Evolutionary conservation across 164 flowering plant genomes (phyloP), one percentile per base, ranked within the genome.

Genomic region (Houttuynia cordata): DNA sequence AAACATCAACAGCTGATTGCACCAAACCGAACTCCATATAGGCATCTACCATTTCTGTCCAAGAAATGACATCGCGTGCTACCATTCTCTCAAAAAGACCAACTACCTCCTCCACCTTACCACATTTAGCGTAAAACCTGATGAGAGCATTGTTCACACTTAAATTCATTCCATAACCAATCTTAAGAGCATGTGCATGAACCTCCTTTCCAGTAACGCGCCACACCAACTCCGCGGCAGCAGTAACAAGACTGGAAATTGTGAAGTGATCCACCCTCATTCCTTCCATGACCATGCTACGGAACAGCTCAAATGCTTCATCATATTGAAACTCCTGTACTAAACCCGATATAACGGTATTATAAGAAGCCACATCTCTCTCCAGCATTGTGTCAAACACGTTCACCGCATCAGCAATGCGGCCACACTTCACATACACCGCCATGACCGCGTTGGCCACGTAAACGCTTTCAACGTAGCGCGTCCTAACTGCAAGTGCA

Each of bases 141-240:
- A 91, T 80, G 23, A 91, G 80, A 0, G 92, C 82, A 82, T 89
- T 93, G 70, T 70, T 77, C 24, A 93, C 89, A 67, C 84, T 84
- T 73, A 89, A 64, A 67, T 76, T 66, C 37, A 66, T 58, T 47
- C 64, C 80, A 47, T 80, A 72, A 7, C 96, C 98, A 56, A 53
- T 50, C 68, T 74, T 90, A 50, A 82, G 72, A 10, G 83, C 87
- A 73, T 81, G 75, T 2, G 81, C 87, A 75, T 93, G 99, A 52
- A 83, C 42, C 68, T 77, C 81, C 68, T 65, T 65, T 10, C 97
- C 97, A 69, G 53, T 53, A 68, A 15, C 53, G 10, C 24, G 13
- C 65, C 66, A 73, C 61, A 47, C 61, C 50, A 68, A 49, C 49
- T 75, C 79, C 19, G 75, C 59, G 20, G 86, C 77, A 7, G 97